A percentile compares a stretch with the other conserved stretches of the same genome.
phyloP scores from a whole-genome alignment of 2,329 filamentous ascomycete genomes.

The Fonsecaea nubica region DNA sequence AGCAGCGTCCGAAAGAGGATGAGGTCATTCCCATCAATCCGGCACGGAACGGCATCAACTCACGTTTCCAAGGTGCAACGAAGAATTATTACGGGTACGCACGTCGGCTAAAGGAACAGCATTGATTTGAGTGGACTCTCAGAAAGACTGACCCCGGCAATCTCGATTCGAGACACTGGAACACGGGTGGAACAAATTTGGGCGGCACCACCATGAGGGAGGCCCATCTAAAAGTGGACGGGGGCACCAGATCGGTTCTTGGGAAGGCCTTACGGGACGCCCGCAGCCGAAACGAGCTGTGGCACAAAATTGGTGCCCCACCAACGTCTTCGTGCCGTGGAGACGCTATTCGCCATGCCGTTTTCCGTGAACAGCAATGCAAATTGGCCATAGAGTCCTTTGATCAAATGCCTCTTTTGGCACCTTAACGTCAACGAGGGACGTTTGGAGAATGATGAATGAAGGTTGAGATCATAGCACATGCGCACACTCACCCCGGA shows the following conservation, averaged over 20 bases:
- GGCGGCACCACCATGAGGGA: slow-evolving; percentile 1
- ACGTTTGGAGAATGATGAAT: neutral
- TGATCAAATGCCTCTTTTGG: neutral
- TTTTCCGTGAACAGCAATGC: neutral
- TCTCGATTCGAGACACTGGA: slow-evolving; percentile 36
- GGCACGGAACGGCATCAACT: neutral
- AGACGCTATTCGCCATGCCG: slow-evolving; percentile 4
- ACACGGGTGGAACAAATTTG: slow-evolving; percentile 35
- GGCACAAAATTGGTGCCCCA: slow-evolving; percentile 16
- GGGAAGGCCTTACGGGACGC: slow-evolving; percentile 1
- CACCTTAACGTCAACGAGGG: neutral
- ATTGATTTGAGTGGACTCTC: slow-evolving; percentile 19
- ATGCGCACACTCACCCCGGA: neutral
- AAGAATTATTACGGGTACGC: neutral
- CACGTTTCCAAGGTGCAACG: neutral
- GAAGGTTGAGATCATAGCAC: neutral
- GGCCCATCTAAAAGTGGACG: slow-evolving; percentile 2
- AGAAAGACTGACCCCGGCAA: slow-evolving; percentile 26
- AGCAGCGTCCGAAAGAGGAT: neutral
- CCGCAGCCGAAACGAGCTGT: slow-evolving; percentile 23
- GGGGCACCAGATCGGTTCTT: slow-evolving; percentile 14
- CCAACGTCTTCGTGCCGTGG: neutral
- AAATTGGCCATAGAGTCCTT: neutral
- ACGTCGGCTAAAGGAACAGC: neutral
- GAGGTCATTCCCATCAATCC: neutral